A percentile compares a stretch with the other conserved stretches of the same genome.
These are phyloP conservation scores for Acanthamoeba divionensis DNA, from an alignment of 208 protist genomes.

Conservation along the genomic window DNA sequence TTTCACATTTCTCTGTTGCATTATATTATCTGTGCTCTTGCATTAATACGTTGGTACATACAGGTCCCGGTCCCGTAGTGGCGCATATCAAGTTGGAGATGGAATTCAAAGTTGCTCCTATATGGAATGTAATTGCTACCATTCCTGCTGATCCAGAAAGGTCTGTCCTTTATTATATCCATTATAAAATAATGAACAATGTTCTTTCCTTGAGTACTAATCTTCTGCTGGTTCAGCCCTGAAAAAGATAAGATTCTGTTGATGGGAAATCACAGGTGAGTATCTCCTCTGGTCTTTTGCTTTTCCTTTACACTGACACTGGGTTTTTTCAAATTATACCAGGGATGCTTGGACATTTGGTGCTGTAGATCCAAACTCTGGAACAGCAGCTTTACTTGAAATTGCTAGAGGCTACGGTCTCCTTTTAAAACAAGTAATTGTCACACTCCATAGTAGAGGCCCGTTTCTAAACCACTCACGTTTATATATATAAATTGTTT, in stretches of 20 bases:
- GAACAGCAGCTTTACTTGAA: slow-evolving; percentile 44
- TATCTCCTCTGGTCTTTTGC: background rate
- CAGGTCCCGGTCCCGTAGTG: background rate
- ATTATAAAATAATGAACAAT: background rate
- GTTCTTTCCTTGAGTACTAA: background rate
- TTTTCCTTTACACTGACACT: no score
- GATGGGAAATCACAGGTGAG: background rate
- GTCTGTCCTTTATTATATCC: background rate
- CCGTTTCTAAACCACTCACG: no score
- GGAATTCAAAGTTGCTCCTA: background rate
- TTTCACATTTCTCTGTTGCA: background rate
- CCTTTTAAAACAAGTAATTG: no score
- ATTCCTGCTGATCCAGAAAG: background rate
- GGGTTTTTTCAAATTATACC: background rate
- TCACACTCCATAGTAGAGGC: no score
- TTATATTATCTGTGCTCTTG: background rate
- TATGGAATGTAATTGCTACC: background rate
- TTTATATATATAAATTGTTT: no score
- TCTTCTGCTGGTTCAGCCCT: background rate
- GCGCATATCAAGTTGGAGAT: background rate
- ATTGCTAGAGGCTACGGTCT: slow-evolving; percentile 21
- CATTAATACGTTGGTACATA: background rate
- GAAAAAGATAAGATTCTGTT: background rate
- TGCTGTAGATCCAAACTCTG: slow-evolving; percentile 44
- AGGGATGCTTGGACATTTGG: slow-evolving; percentile 37